A percentile compares a stretch with the other conserved stretches of the same genome.
Evolutionary conservation across 2,329 filamentous ascomycete species (phyloP).

Genomic region (Clathrospora elynae): DNA sequence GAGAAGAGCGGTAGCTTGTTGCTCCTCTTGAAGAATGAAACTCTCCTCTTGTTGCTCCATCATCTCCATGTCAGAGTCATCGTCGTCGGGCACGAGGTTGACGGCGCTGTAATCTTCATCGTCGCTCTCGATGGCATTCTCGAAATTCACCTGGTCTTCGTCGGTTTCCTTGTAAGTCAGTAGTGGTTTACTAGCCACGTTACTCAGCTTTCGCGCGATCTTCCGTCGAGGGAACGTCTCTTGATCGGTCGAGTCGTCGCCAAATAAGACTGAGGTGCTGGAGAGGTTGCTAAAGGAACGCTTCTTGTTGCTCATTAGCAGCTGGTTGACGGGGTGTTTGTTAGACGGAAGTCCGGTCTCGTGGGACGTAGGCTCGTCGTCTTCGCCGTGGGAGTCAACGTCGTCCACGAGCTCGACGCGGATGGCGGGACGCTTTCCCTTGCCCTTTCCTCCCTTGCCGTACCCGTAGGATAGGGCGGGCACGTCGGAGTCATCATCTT

Average conservation of each 20-base stretch:
- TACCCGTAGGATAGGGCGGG: slow-evolving; percentile 42
- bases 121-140: slow-evolving; percentile 47
- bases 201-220: slow-evolving; percentile 45
- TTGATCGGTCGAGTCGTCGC: slow-evolving; percentile 41
- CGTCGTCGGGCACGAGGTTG: slow-evolving; percentile 74
- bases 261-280: slow-evolving; percentile 46
- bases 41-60: slow-evolving; percentile 79
- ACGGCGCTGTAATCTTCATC: slow-evolving; percentile 69
- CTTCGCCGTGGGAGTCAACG: slow-evolving; percentile 37
- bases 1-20: slow-evolving; percentile 37
- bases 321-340: slow-evolving; percentile 37
- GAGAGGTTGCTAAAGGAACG: slow-evolving; percentile 49
- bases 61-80: slow-evolving; percentile 79
- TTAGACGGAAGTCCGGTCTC: slow-evolving; percentile 39
- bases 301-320: slow-evolving; percentile 44
- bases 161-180: slow-evolving; percentile 43
- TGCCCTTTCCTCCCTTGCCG: slow-evolving; percentile 42
- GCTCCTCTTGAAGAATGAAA: slow-evolving; percentile 62
- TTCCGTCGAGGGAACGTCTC: slow-evolving; percentile 47
- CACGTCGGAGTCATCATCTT: slow-evolving; percentile 42
- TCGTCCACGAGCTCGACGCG: slow-evolving; percentile 42
- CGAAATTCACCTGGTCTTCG: slow-evolving; percentile 26
- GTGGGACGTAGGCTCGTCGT: slow-evolving; percentile 35
- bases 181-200: slow-evolving; percentile 39
- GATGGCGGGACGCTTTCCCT: slow-evolving; percentile 46